Evolutionary conservation across 805 yeast genomes (phyloP), one percentile per base, ranked within the genome.

Genomic region (Candida palmyrensis): DNA sequence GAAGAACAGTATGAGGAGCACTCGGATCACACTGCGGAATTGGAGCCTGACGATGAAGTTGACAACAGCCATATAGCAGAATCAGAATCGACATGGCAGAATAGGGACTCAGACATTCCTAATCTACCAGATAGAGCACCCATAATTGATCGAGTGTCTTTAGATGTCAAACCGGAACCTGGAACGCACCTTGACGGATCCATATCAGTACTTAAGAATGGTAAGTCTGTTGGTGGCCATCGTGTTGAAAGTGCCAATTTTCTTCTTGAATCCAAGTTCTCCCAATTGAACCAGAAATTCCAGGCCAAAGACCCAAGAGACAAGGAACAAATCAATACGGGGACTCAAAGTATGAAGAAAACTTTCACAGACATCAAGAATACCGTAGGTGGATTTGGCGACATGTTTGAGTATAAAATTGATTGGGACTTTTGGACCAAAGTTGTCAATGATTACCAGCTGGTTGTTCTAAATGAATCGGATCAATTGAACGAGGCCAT

Each of bases 341-440:
- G 69, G 4, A 57, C 59, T 11, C 62, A 59, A 24, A 60, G 54
- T 40, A 52, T 66, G 34, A 57, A 57, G 40, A 61, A 60, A 29
- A 55, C 66, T 8, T 59, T 73, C 47, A 66, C 68, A 37, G 75
- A 70, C 42, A 73, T 73, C 40, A 69, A 66, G 36, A 53, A 57
- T 17, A 73, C 77, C 6, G 68, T 71, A n/a, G 68, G 66, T 3
- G 57, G 59, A 10, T 55, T 66, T 19, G 53, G 60, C 39, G 62
- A 70, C 17, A 47, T 42, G 45, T 44, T 50, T 44, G 47, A 45
- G 7, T 39, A 50, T 38, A 47, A 50, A 33, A 71, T 79, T 29
- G 85, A 82, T 51, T 84, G 92, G 92, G 84, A 82, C 28, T 84
- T 86, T 53, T 90, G 97, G 97, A 73, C 89, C 5, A 64, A 64